These are phyloP conservation scores for Scedosporium minutisporum DNA, from an alignment of 2,329 filamentous ascomycete species.

Conservation along the genomic window DNA sequence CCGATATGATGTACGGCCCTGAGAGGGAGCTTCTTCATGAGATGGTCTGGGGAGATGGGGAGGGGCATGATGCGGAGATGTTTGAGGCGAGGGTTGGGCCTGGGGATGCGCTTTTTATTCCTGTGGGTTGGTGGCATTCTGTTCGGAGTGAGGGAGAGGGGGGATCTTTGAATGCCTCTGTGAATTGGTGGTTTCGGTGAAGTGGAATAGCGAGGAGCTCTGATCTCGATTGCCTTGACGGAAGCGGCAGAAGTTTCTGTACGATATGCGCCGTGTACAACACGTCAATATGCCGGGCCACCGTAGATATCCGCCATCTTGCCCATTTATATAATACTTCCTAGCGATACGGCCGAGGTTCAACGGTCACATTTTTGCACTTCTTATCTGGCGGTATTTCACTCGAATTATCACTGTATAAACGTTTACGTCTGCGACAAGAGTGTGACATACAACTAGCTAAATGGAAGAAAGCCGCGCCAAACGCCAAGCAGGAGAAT, in stretches of 20 bases:
- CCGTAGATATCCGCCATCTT: not conserved
- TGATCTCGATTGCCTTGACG: not conserved
- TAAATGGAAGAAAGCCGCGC: not conserved
- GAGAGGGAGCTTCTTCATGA: slow-evolving; percentile 59
- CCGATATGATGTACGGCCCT: slow-evolving; percentile 83
- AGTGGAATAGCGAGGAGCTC: no score
- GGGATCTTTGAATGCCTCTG: slow-evolving; percentile 30
- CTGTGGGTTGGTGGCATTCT: slow-evolving; percentile 37
- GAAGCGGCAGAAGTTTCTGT: not conserved
- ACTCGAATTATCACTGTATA: not conserved
- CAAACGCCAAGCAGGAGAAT: not conserved
- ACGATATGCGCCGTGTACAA: not conserved
- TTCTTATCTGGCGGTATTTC: not conserved
- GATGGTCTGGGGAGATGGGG: slow-evolving; percentile 53
- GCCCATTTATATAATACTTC: no score
- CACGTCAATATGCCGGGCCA: not conserved
- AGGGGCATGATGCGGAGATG: slow-evolving; percentile 22
- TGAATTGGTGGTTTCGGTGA: slow-evolving; percentile 37
- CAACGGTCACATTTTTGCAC: not conserved
- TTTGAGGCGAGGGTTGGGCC: slow-evolving; percentile 47
- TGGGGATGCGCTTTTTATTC: slow-evolving; percentile 35
- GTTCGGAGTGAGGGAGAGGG: slow-evolving; percentile 25
- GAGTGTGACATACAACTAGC: not conserved
- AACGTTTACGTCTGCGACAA: not conserved
- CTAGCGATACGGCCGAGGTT: no score